Percentiles rank a stretch among this genome's conserved stretches.
Conservation (phyloP, 1,284 basidiomycete species). For the Ustilago curta region DNA sequence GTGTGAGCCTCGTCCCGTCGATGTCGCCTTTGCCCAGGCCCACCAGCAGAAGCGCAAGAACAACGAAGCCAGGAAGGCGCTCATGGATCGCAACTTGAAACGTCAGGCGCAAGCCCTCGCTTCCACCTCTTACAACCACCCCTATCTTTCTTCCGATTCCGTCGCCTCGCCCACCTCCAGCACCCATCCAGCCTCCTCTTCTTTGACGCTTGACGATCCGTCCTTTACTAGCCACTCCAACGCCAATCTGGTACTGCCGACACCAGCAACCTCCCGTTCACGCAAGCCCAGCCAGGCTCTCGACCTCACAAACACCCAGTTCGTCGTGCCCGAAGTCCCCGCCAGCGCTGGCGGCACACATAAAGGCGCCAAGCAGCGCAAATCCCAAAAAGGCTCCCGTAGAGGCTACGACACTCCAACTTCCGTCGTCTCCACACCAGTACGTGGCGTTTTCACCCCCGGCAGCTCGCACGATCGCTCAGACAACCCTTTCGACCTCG, state of each 20-base stretch:
- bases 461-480: constrained; percentile 39
- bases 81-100: constrained; percentile 51
- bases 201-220: constrained; percentile 5
- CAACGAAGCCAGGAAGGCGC: constrained; percentile 62
- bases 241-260: background rate
- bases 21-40: constrained; percentile 61
- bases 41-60: constrained; percentile 63
- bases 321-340: constrained; percentile 49
- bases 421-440: constrained; percentile 21
- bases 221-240: background rate
- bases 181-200: constrained; percentile 10
- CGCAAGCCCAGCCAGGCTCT: constrained; percentile 56
- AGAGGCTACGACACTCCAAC: constrained; percentile 40
- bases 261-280: constrained; percentile 26
- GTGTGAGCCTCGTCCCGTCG: constrained; percentile 68
- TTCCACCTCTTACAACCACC: constrained; percentile 26
- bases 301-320: constrained; percentile 51
- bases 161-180: constrained; percentile 27
- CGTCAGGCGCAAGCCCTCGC: constrained; percentile 41
- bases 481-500: constrained; percentile 44
- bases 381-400: constrained; percentile 38
- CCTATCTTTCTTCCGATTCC: constrained; percentile 19
- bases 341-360: constrained; percentile 36
- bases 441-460: constrained; percentile 39
- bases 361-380: constrained; percentile 31